phyloP scores from a whole-genome alignment of 352 stramenopile species.

The Phytophthora litchii region DNA sequence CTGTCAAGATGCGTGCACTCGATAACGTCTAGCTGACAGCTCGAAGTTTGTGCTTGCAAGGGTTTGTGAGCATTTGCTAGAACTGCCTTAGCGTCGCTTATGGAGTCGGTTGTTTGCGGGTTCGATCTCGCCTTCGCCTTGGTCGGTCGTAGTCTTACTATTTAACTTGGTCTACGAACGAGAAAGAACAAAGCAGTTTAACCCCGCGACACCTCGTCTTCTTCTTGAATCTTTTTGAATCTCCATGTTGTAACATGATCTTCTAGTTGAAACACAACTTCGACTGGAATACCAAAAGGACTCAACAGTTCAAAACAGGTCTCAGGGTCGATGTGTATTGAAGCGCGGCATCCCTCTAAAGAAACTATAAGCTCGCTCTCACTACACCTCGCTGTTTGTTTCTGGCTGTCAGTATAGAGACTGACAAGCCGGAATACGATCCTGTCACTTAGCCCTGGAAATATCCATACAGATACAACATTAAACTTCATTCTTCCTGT shows the following conservation, averaged over 20 bases:
- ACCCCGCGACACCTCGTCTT: slow-evolving; percentile 13
- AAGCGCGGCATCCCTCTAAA: slow-evolving; percentile 21
- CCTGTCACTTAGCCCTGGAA: slow-evolving; percentile 18
- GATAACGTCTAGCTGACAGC: slow-evolving; percentile 23
- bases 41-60: slow-evolving; percentile 7
- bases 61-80: slow-evolving; percentile 9
- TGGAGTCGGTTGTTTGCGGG: slow-evolving; percentile 41
- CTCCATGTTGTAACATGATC: background rate
- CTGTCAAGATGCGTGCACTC: slow-evolving; percentile 12
- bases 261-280: background rate
- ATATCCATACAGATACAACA: background rate
- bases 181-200: slow-evolving; percentile 41
- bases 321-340: slow-evolving; percentile 28
- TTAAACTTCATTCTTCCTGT: background rate
- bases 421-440: slow-evolving; percentile 2
- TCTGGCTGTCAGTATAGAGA: background rate
- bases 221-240: background rate
- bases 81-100: slow-evolving; percentile 20
- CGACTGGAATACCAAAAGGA: too few relatives aligned
- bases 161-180: slow-evolving; percentile 39
- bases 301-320: background rate
- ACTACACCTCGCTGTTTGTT: background rate
- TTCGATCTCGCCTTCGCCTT: slow-evolving; percentile 32
- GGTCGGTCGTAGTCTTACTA: slow-evolving; percentile 33
- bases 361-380: slow-evolving; percentile 20